These are phyloP conservation scores for Amylostereum areolatum DNA, from an alignment of 1,284 basidiomycete genomes.

Conservation along the genomic window DNA sequence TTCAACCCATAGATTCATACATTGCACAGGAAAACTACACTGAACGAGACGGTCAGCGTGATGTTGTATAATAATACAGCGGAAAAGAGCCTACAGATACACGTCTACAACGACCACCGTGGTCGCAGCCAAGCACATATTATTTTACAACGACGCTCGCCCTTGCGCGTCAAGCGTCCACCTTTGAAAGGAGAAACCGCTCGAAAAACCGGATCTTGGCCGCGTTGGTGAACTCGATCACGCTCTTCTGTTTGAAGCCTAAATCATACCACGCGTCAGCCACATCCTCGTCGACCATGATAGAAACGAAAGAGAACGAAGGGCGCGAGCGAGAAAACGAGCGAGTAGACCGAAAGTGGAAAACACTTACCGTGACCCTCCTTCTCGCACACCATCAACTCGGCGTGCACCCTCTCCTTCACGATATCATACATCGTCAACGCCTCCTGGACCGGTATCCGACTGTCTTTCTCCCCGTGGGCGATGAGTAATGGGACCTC, in stretches of 20 bases:
- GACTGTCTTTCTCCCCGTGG: constrained; percentile 30
- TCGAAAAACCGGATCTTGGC: constrained; percentile 28
- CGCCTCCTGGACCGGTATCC: constrained; percentile 28
- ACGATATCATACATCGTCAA: constrained; percentile 15
- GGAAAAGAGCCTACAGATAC: too few species aligned
- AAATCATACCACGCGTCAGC: neutral
- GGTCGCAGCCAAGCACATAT: too few species aligned
- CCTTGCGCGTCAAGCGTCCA: too few species aligned
- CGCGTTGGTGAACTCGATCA: constrained; percentile 32
- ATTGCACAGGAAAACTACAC: too few species aligned
- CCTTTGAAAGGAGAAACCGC: constrained; percentile 21
- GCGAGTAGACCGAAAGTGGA: neutral
- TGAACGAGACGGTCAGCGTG: too few species aligned
- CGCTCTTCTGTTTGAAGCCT: constrained; percentile 35
- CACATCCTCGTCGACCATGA: too few species aligned
- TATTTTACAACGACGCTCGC: too few species aligned
- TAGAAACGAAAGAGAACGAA: too few species aligned
- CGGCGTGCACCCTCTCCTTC: constrained; percentile 15
- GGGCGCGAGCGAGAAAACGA: neutral
- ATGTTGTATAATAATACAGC: too few species aligned
- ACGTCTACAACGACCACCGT: too few species aligned
- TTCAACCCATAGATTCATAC: too few species aligned
- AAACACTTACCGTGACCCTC: constrained; percentile 32
- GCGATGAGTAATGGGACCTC: constrained; percentile 27
- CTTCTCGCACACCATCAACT: constrained; percentile 29